phyloP scores from a whole-genome alignment of 2,329 filamentous ascomycete species.

The Fusarium redolens region DNA sequence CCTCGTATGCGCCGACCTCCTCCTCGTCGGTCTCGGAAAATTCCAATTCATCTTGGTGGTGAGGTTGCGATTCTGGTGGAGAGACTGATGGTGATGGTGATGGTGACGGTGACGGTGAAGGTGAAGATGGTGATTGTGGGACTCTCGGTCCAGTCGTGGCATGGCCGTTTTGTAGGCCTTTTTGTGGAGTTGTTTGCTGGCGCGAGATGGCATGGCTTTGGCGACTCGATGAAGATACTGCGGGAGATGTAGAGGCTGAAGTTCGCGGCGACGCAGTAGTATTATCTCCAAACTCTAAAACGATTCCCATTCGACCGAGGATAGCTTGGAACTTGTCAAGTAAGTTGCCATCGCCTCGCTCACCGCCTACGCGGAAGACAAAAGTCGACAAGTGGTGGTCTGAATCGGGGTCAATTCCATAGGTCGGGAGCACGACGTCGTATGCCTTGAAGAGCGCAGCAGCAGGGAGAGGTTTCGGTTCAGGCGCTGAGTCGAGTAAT shows the following conservation, averaged over 20 bases:
- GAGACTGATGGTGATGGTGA: slow-evolving; percentile 9
- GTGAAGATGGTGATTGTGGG: background rate
- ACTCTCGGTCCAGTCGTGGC: slow-evolving; percentile 5
- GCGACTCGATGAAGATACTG: slow-evolving; percentile 36
- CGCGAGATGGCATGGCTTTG: slow-evolving; percentile 17
- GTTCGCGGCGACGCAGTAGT: slow-evolving; percentile 41
- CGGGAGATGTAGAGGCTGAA: slow-evolving; percentile 41
- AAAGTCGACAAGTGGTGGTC: slow-evolving; percentile 82
- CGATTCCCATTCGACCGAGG: slow-evolving; percentile 76
- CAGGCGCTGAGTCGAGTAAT: slow-evolving; percentile 66
- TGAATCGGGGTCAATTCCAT: slow-evolving; percentile 77
- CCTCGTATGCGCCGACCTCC: slow-evolving; percentile 28
- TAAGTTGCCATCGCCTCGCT: slow-evolving; percentile 67
- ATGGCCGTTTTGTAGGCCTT: slow-evolving; percentile 15
- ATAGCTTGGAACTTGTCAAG: slow-evolving; percentile 77
- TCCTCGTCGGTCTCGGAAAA: slow-evolving; percentile 14
- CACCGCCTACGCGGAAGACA: slow-evolving; percentile 80
- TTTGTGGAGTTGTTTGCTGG: background rate
- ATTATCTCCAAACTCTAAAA: slow-evolving; percentile 69
- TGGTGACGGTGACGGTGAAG: background rate
- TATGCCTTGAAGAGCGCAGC: slow-evolving; percentile 86
- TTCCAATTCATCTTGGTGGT: slow-evolving; percentile 9
- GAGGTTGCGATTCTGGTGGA: background rate
- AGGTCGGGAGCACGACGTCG: slow-evolving; percentile 76
- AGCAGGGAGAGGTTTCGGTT: slow-evolving; percentile 74